A percentile compares a stretch with the other conserved stretches of the same genome.
These are phyloP conservation scores for Boletus pseudo-olivaceus DNA, from an alignment of 768 basidiomycete species.

Conservation along the genomic window DNA sequence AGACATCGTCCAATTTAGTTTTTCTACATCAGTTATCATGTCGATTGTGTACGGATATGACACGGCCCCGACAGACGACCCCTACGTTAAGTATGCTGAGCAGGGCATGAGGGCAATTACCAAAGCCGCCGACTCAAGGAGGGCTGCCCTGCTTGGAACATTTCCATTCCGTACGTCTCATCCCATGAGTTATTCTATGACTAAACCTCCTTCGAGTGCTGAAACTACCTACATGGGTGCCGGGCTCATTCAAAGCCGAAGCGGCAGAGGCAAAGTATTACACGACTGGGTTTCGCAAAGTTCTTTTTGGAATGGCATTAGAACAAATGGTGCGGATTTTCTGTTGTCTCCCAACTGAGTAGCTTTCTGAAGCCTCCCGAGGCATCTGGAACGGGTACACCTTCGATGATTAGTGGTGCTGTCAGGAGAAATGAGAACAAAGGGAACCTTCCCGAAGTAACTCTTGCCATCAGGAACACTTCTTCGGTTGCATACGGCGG, in stretches of 20 bases:
- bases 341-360: not conserved
- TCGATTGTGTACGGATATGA: slow-evolving; percentile 28
- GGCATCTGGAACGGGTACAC: slow-evolving; percentile 13
- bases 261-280: slow-evolving; percentile 12
- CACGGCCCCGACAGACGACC: slow-evolving; percentile 17
- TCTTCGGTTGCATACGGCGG: slow-evolving; percentile 25
- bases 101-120: slow-evolving; percentile 14
- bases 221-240: slow-evolving; percentile 26
- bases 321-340: slow-evolving; percentile 18
- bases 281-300: slow-evolving; percentile 15
- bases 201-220: slow-evolving; percentile 15
- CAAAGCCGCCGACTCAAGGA: slow-evolving; percentile 17
- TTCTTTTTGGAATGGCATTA: slow-evolving; percentile 23
- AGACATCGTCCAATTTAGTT: slow-evolving; percentile 14
- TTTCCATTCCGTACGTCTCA: slow-evolving; percentile 28
- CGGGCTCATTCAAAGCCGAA: slow-evolving; percentile 22
- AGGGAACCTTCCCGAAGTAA: slow-evolving; percentile 19
- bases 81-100: slow-evolving; percentile 18
- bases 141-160: slow-evolving; percentile 18
- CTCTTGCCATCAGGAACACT: slow-evolving; percentile 17
- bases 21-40: slow-evolving; percentile 25
- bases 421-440: slow-evolving; percentile 18
- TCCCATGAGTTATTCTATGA: not conserved
- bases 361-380: slow-evolving; percentile 1
- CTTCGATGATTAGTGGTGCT: slow-evolving; percentile 21